Evolutionary conservation across 805 yeast species (phyloP).

Genomic region (Saccharomycopsis guyanensis): DNA sequence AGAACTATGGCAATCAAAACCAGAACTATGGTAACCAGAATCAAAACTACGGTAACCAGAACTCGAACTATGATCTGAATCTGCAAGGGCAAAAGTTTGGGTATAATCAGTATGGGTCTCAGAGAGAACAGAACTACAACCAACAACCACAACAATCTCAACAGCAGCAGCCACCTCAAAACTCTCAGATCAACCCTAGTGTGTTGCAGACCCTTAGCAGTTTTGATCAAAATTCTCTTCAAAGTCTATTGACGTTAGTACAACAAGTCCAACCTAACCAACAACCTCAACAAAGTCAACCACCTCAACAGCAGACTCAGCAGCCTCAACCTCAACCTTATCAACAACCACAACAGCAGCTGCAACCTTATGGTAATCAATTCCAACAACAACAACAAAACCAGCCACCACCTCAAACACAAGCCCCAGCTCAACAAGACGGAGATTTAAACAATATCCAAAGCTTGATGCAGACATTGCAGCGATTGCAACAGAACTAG

Average conservation of each 20-base stretch:
- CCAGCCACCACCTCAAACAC: slow-evolving; percentile 8
- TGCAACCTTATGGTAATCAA: slow-evolving; percentile 13
- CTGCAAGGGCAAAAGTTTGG: slow-evolving; percentile 25
- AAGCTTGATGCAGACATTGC: slow-evolving; percentile 20
- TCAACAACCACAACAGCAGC: slow-evolving; percentile 15
- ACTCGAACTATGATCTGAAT: slow-evolving; percentile 6
- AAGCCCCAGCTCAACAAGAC: slow-evolving; percentile 3
- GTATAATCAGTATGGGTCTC: no score
- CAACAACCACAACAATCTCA: slow-evolving; percentile 23
- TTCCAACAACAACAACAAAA: slow-evolving; percentile 13
- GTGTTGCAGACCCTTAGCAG: slow-evolving; percentile 15
- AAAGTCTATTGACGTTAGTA: slow-evolving; percentile 28
- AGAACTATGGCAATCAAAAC: slow-evolving; percentile 5
- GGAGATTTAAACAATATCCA: slow-evolving; percentile 17
- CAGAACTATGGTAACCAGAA: slow-evolving; percentile 16
- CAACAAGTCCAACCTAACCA: slow-evolving; percentile 23
- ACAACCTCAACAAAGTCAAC: slow-evolving; percentile 21
- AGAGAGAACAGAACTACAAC: no score
- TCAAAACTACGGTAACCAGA: slow-evolving; percentile 15
- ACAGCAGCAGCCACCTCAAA: slow-evolving; percentile 23
- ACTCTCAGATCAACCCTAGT: slow-evolving; percentile 23
- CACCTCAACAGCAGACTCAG: slow-evolving; percentile 22
- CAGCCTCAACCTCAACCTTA: slow-evolving; percentile 10
- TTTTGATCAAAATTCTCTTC: slow-evolving; percentile 29
- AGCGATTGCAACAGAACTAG: slow-evolving; percentile 18